Conservation (phyloP, 2,329 filamentous ascomycete genomes). For the Fusarium lateritium region DNA sequence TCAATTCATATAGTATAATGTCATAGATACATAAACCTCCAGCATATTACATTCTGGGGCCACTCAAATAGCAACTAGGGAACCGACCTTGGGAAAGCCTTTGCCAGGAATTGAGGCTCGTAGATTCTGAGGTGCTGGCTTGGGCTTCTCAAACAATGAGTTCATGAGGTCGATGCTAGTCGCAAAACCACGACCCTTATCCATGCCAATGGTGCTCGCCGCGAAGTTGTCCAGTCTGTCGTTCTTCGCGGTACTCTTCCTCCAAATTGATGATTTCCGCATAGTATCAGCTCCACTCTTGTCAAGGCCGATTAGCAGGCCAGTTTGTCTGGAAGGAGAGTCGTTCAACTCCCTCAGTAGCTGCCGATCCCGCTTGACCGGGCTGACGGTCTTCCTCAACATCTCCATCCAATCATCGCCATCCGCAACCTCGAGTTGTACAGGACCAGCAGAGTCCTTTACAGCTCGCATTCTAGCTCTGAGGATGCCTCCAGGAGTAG, state of each 20-base stretch:
- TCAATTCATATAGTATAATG: conserved; percentile 52
- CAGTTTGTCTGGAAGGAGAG: conserved; percentile 58
- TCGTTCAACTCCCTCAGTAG: conserved; percentile 74
- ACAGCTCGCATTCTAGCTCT: conserved; percentile 75
- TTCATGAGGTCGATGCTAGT: conserved; percentile 98
- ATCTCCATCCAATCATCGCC: conserved; percentile 95
- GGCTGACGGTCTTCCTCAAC: conserved; percentile 93
- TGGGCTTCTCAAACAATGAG: conserved; percentile 85
- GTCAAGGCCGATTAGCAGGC: conserved; percentile 48
- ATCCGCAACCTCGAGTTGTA: conserved; percentile 72
- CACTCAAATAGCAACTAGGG: conserved; percentile 57
- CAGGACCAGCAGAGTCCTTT: conserved; percentile 71
- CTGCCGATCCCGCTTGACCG: conserved; percentile 90
- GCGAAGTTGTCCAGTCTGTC: conserved; percentile 50
- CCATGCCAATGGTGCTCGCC: conserved; percentile 52
- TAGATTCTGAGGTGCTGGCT: conserved; percentile 68
- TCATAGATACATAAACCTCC: conserved; percentile 55
- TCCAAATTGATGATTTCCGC: conserved; percentile 56
- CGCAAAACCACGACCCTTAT: conserved; percentile 77
- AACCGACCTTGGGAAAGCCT: conserved; percentile 92
- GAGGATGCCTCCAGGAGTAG: conserved; percentile 72
- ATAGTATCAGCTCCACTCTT: conserved; percentile 66
- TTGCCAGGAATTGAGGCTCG: conserved; percentile 68
- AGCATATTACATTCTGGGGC: conserved; percentile 43
- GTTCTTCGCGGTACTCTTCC: conserved; percentile 51